Conservation (phyloP, 2,329 filamentous ascomycete genomes). For the Raffaelea ambrosiae region DNA sequence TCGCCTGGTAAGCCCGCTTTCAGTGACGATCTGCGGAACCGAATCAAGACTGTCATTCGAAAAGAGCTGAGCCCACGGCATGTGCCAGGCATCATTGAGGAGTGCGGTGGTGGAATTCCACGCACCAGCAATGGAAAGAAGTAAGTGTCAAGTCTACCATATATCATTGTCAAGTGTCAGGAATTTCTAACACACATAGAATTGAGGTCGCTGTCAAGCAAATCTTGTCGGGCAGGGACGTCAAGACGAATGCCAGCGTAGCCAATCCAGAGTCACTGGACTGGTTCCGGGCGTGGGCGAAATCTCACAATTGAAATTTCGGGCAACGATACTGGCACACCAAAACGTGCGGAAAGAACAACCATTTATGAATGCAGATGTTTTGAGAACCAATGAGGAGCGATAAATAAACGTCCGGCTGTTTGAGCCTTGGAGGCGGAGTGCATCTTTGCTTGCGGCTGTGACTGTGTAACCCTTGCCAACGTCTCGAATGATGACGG, state of each 20-base stretch:
- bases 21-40: conserved; percentile 47
- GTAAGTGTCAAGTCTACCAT: conserved; percentile 37
- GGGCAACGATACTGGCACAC: too few species aligned
- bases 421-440: neutral
- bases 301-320: conserved; percentile 27
- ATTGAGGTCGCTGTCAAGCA: conserved; percentile 96
- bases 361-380: too few species aligned
- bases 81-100: conserved; percentile 75
- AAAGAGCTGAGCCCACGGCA: conserved; percentile 80
- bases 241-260: conserved; percentile 89
- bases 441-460: too few species aligned
- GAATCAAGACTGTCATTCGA: conserved; percentile 61
- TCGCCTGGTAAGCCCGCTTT: conserved; percentile 43
- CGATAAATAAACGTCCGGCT: too few species aligned
- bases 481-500: too few species aligned
- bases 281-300: conserved; percentile 78
- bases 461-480: too few species aligned
- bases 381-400: too few species aligned
- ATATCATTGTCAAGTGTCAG: too few species aligned
- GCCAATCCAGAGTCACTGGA: conserved; percentile 81
- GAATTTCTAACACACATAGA: conserved; percentile 30
- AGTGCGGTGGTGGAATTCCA: conserved; percentile 73
- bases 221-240: conserved; percentile 77
- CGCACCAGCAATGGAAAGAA: conserved; percentile 95
- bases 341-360: too few species aligned